A percentile compares a stretch with the other conserved stretches of the same genome.
Evolutionary conservation across 805 yeast genomes (phyloP).

Genomic region (Maudiozyma bulderi): DNA sequence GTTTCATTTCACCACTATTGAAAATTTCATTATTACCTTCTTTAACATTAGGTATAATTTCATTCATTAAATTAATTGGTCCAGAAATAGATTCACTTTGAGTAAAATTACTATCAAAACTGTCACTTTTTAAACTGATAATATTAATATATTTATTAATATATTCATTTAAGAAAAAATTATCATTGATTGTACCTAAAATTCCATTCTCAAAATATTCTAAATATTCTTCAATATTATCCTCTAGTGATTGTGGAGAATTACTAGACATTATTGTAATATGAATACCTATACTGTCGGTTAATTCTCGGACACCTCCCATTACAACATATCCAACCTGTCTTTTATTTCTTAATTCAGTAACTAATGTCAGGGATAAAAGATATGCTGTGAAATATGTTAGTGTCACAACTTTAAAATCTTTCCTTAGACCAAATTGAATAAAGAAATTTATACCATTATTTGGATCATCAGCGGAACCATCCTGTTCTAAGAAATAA

Average conservation of each 20-base stretch:
- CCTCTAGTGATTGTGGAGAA: constrained; percentile 33
- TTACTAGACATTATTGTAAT: constrained; percentile 47
- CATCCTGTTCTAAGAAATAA: constrained; percentile 26
- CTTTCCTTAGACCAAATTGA: constrained; percentile 45
- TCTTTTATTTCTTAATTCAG: constrained; percentile 43
- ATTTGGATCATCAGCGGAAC: constrained; percentile 40
- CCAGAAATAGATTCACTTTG: constrained; percentile 18
- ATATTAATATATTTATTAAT: constrained; percentile 31
- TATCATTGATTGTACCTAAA: constrained; percentile 21
- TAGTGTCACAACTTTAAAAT: constrained; percentile 29
- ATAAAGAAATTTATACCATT: constrained; percentile 44
- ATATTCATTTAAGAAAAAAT: constrained; percentile 30
- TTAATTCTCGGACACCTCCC: constrained; percentile 45
- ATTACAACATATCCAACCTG: constrained; percentile 55
- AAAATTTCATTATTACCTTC: constrained; percentile 22
- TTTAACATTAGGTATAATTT: constrained; percentile 29
- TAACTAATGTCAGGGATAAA: constrained; percentile 35
- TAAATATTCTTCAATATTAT: constrained; percentile 41
- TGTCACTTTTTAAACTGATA: background rate
- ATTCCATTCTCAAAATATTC: constrained; percentile 32
- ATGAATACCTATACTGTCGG: constrained; percentile 49
- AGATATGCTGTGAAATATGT: constrained; percentile 40
- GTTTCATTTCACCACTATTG: constrained; percentile 23
- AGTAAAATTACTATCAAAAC: constrained; percentile 1
- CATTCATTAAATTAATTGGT: constrained; percentile 30